Evolutionary conservation across 345 rosid species (phyloP).

Genomic region (Acer yangbiense): DNA sequence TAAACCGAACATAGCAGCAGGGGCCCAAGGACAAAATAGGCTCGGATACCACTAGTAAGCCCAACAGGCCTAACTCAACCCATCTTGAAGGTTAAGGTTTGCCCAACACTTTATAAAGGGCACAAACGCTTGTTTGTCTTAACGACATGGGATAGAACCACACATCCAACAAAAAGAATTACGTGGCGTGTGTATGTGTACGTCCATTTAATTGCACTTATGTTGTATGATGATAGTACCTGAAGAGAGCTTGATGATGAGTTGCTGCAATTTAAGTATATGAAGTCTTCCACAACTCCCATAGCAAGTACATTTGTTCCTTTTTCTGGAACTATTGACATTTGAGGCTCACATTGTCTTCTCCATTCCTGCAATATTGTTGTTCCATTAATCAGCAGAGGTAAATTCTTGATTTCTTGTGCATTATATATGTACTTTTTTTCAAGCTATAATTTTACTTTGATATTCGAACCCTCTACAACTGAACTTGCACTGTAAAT

Average conservation of each 20-base stretch:
- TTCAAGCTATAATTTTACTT: constrained; percentile 40
- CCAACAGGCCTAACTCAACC: no score
- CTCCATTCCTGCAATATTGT: constrained; percentile 67
- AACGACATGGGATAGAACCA: no score
- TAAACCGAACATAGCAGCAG: no score
- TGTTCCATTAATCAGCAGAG: constrained; percentile 8
- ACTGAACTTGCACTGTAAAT: constrained; percentile 68
- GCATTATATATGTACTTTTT: background rate
- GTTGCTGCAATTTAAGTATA: constrained; percentile 73
- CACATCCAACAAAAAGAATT: no score
- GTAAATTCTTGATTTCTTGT: constrained; percentile 2
- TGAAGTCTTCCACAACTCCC: constrained; percentile 87
- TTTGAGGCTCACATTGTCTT: constrained; percentile 56
- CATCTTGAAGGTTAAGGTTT: no score
- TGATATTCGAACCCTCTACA: constrained; percentile 70
- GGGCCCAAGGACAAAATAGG: no score
- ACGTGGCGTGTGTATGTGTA: no score
- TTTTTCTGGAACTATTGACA: constrained; percentile 53
- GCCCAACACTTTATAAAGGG: no score
- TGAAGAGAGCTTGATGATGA: constrained; percentile 70
- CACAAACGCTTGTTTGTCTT: no score
- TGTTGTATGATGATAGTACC: constrained; percentile 35
- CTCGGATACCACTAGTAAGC: no score
- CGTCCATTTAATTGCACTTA: background rate
- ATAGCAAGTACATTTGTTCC: constrained; percentile 53